Evolutionary conservation across 1,139 yeast species (phyloP).

Genomic region (Diutina pseudorugosa): DNA sequence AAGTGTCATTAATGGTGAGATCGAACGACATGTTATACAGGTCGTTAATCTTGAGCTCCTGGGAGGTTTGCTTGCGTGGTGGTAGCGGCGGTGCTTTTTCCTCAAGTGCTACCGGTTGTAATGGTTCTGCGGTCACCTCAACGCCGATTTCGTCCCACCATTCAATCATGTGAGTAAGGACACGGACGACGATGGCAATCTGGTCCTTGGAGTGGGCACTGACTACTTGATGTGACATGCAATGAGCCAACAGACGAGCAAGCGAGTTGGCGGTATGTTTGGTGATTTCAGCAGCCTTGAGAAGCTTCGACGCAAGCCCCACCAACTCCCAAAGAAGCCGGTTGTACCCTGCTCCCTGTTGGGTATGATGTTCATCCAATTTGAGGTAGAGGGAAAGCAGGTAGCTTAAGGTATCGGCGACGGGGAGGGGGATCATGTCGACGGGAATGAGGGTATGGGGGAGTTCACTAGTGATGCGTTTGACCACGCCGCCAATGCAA

Average conservation of each 20-base stretch:
- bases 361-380: constrained; percentile 9
- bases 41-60: constrained; percentile 14
- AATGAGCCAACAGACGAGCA: constrained; percentile 36
- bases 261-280: constrained; percentile 34
- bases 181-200: constrained; percentile 37
- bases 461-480: constrained; percentile 33
- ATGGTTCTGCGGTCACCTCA: not conserved
- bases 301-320: constrained; percentile 24
- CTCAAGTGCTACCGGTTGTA: constrained; percentile 7
- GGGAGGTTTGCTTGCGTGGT: constrained; percentile 11
- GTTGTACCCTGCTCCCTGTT: constrained; percentile 11
- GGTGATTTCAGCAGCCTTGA: constrained; percentile 21
- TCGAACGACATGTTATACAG: constrained; percentile 11
- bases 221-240: constrained; percentile 39
- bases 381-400: constrained; percentile 20
- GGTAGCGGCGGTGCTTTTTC: constrained; percentile 13
- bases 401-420: constrained; percentile 30
- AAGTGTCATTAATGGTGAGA: constrained; percentile 16
- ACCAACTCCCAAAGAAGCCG: constrained; percentile 26
- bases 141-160: constrained; percentile 20
- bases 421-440: constrained; percentile 31
- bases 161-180: constrained; percentile 35
- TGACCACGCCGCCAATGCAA: constrained; percentile 42
- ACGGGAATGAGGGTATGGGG: constrained; percentile 34
- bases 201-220: constrained; percentile 32